Evolutionary conservation across 2,329 filamentous ascomycete species (phyloP).

Genomic region (Ophiocordyceps camponoti-leonardi): DNA sequence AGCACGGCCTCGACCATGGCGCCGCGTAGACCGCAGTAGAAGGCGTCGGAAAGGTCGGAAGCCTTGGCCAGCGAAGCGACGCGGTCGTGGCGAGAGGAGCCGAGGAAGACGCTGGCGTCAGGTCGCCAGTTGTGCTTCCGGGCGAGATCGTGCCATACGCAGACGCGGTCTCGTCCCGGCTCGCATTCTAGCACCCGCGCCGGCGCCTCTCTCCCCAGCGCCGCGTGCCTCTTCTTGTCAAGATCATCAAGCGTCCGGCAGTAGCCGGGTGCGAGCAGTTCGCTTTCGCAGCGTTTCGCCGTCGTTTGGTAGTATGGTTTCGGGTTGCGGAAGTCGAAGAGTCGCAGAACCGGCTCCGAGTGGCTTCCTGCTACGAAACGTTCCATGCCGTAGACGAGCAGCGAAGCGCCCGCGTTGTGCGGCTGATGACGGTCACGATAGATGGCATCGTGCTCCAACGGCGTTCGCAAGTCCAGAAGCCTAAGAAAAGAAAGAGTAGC

Average conservation of each 20-base stretch:
- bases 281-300: constrained; percentile 23
- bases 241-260: no score
- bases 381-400: constrained; percentile 31
- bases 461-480: constrained; percentile 32
- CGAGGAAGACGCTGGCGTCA: constrained; percentile 23
- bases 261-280: background rate
- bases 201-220: no score
- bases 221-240: no score
- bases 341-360: constrained; percentile 22
- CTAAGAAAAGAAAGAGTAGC: background rate
- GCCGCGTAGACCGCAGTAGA: constrained; percentile 5
- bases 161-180: background rate
- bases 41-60: constrained; percentile 26
- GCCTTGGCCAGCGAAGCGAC: constrained; percentile 25
- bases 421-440: constrained; percentile 37
- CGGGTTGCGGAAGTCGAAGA: constrained; percentile 37
- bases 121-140: constrained; percentile 17
- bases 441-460: constrained; percentile 25
- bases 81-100: background rate
- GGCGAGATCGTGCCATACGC: background rate
- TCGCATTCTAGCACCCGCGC: background rate
- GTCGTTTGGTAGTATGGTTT: constrained; percentile 30
- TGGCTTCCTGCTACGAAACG: constrained; percentile 33
- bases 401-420: constrained; percentile 24
- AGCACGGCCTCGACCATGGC: background rate